Percentiles rank a stretch among this genome's conserved stretches.
phyloP scores from a whole-genome alignment of 2,329 filamentous ascomycete genomes.

The Sarocladium oryzae region DNA sequence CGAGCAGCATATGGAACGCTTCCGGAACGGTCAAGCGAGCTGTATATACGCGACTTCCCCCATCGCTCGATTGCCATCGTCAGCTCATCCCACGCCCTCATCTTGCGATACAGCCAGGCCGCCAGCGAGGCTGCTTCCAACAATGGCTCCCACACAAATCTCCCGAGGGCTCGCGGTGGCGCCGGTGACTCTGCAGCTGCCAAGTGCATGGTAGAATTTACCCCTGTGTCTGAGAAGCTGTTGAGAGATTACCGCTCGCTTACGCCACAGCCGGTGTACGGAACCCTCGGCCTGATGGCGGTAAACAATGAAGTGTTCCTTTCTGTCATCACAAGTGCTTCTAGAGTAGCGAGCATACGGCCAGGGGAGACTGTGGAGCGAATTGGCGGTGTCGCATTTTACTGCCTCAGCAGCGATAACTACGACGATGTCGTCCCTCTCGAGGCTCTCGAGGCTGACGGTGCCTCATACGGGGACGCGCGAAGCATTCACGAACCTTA shows the following conservation, averaged over 20 bases:
- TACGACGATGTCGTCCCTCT: conserved; percentile 70
- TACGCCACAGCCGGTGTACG: conserved; percentile 67
- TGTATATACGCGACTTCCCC: conserved; percentile 80
- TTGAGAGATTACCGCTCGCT: conserved; percentile 72
- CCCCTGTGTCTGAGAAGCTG: conserved; percentile 55
- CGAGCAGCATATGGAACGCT: conserved; percentile 18
- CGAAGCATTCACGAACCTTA: conserved; percentile 41
- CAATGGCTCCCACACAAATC: conserved; percentile 53
- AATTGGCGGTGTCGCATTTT: conserved; percentile 83
- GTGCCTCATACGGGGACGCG: conserved; percentile 31
- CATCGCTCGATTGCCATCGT: conserved; percentile 83
- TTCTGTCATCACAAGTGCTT: conserved; percentile 76
- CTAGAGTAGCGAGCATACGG: conserved; percentile 71
- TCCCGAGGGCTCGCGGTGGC: conserved; percentile 31
- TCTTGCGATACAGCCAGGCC: conserved; percentile 71
- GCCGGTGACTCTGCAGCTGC: conserved; percentile 39
- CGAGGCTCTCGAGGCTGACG: conserved; percentile 45
- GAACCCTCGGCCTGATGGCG: conserved; percentile 82
- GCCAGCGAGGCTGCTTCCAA: conserved; percentile 50
- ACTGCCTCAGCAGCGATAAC: conserved; percentile 79
- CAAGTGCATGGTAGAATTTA: conserved; percentile 86
- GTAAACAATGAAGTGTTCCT: conserved; percentile 82
- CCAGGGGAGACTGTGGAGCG: conserved; percentile 85
- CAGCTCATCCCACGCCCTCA: conserved; percentile 70
- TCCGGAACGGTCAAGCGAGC: conserved; percentile 60